phyloP scores from a whole-genome alignment of 164 flowering plant species.

The Paratinospora sagittata region DNA sequence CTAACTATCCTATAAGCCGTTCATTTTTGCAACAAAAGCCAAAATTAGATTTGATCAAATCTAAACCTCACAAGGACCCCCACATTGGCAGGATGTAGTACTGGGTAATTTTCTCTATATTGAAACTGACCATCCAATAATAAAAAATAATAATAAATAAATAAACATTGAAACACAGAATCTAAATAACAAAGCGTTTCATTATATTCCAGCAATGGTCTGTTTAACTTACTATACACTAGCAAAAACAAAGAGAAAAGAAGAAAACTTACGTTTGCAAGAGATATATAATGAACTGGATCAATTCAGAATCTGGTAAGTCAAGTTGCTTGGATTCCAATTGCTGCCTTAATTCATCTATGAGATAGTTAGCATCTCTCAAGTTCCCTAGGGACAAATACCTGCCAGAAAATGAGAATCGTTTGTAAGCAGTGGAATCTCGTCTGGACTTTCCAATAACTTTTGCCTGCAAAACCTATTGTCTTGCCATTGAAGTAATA shows the following conservation, averaged over 20 bases:
- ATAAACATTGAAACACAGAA: neutral
- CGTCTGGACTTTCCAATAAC: neutral
- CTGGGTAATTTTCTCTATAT: neutral
- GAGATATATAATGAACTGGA: constrained; percentile 57
- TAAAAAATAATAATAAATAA: too few relatives aligned
- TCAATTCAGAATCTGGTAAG: constrained; percentile 60
- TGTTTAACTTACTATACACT: neutral
- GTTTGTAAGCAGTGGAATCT: constrained; percentile 4
- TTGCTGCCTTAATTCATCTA: constrained; percentile 73
- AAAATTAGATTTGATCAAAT: neutral
- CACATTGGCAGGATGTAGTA: neutral
- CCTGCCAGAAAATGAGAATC: constrained; percentile 34
- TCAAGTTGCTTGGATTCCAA: constrained; percentile 38
- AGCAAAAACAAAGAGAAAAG: neutral
- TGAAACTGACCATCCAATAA: neutral
- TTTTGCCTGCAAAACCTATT: neutral
- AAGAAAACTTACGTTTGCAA: constrained; percentile 64
- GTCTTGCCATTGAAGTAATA: neutral
- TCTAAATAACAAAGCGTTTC: neutral
- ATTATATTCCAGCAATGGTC: neutral
- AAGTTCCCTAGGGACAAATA: constrained; percentile 69
- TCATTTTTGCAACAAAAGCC: neutral
- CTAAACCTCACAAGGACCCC: neutral
- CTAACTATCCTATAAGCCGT: neutral
- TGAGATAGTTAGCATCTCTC: constrained; percentile 81